Percentiles rank a stretch among this genome's conserved stretches.
Evolutionary conservation across 441 rosid species (phyloP).

Genomic region (Sinapis alba): DNA sequence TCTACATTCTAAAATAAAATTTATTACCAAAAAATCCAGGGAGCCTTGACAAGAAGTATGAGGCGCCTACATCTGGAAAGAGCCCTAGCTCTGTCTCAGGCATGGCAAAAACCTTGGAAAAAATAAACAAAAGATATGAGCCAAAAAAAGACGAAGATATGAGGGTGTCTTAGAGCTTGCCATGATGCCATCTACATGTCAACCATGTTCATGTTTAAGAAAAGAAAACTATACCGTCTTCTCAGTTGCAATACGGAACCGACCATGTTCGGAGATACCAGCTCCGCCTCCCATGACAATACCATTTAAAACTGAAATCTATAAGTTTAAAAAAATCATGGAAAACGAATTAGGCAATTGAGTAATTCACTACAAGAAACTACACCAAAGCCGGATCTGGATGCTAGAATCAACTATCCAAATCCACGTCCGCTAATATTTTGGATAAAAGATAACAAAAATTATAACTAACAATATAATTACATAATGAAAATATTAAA

Average conservation of each 20-base stretch:
- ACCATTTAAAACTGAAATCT: slow-evolving; percentile 84
- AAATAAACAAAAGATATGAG: not conserved
- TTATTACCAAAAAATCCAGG: slow-evolving; percentile 82
- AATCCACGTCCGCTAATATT: too few relatives aligned
- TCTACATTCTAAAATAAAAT: not conserved
- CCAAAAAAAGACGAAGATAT: too few relatives aligned
- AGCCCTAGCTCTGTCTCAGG: slow-evolving; percentile 81
- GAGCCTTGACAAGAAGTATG: slow-evolving; percentile 87
- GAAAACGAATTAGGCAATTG: slow-evolving; percentile 42
- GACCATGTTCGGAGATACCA: slow-evolving; percentile 80
- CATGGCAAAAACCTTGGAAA: slow-evolving; percentile 75
- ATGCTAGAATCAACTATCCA: not conserved
- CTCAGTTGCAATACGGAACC: slow-evolving; percentile 82
- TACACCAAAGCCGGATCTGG: not conserved
- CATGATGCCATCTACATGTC: not conserved
- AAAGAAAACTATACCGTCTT: slow-evolving; percentile 55
- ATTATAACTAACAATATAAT: too few relatives aligned
- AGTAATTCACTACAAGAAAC: slow-evolving; percentile 1
- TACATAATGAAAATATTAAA: too few relatives aligned
- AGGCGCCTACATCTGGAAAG: slow-evolving; percentile 87
- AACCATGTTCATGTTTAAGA: not conserved
- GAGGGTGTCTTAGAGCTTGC: too few relatives aligned
- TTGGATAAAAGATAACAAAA: too few relatives aligned
- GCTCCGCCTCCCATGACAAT: slow-evolving; percentile 92
- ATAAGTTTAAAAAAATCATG: slow-evolving; percentile 13